Conservation (phyloP, 1,284 basidiomycete genomes). For the Boletus smithii region DNA sequence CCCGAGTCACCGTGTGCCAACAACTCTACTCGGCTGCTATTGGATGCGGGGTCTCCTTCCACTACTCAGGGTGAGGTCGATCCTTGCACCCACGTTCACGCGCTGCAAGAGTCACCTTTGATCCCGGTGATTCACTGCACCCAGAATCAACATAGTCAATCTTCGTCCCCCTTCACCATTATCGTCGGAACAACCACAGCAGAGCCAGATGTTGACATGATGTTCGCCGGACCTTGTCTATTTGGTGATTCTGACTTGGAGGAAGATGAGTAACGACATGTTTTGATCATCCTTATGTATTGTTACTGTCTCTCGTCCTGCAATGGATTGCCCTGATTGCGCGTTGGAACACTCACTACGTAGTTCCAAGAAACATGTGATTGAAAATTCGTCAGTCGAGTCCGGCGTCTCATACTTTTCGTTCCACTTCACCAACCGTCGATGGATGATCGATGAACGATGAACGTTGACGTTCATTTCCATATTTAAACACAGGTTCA, state of each 20-base stretch:
- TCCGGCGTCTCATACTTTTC: too few species aligned
- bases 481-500: constrained; percentile 52
- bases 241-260: constrained; percentile 31
- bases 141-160: background rate
- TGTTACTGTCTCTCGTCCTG: background rate
- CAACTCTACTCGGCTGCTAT: background rate
- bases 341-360: too few species aligned
- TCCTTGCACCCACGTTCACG: background rate
- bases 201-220: constrained; percentile 7
- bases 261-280: constrained; percentile 20
- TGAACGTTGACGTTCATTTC: constrained; percentile 1
- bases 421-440: too few species aligned
- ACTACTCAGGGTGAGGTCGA: background rate
- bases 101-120: background rate
- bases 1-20: background rate
- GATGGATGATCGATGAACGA: too few species aligned
- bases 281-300: background rate
- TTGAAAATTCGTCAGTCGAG: too few species aligned
- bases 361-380: background rate
- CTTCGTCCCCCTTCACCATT: background rate
- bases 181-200: background rate
- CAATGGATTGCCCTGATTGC: background rate
- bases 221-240: constrained; percentile 27
- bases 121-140: background rate
- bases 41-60: background rate